Evolutionary conservation across 768 basidiomycete species (phyloP).

Genomic region (Amylocystis lapponica): DNA sequence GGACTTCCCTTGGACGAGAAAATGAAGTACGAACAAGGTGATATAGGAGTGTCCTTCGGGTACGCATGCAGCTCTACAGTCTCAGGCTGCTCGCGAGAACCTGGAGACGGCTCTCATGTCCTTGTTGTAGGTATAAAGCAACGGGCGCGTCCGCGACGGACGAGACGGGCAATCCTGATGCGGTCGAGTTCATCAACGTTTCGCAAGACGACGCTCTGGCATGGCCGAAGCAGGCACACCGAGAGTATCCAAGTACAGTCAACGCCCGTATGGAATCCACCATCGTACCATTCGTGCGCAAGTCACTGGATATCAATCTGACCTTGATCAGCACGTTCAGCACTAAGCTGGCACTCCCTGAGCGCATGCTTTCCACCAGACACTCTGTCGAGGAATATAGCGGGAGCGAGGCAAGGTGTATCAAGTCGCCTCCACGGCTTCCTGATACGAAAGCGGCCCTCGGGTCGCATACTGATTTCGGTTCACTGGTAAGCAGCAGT

Average conservation of each 20-base stretch:
- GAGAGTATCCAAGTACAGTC: constrained; percentile 26
- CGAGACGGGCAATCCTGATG: constrained; percentile 23
- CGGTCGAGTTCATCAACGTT: constrained; percentile 28
- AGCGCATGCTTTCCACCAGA: constrained; percentile 18
- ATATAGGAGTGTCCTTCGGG: constrained; percentile 34
- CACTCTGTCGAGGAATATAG: constrained; percentile 25
- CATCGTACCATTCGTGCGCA: constrained; percentile 20
- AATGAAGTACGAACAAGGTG: constrained; percentile 36
- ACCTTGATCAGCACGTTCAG: constrained; percentile 24
- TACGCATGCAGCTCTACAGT: constrained; percentile 3
- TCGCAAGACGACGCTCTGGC: constrained; percentile 30
- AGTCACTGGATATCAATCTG: constrained; percentile 21
- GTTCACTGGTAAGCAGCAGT: constrained; percentile 23
- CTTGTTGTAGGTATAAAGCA: constrained; percentile 19
- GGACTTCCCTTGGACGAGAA: constrained; percentile 35
- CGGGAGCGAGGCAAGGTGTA: constrained; percentile 28
- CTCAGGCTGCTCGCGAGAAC: too few species aligned
- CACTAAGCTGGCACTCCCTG: constrained; percentile 23
- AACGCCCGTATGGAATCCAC: constrained; percentile 21
- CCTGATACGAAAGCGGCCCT: constrained; percentile 25
- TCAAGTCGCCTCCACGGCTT: constrained; percentile 25
- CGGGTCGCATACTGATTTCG: constrained; percentile 34
- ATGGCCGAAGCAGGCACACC: constrained; percentile 22
- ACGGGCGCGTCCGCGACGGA: constrained; percentile 26
- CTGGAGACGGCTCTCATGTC: too few species aligned